Percentiles rank a stretch among this genome's conserved stretches.
Evolutionary conservation across 805 yeast genomes (phyloP).

Genomic region (Nakazawaea wyomingensis): DNA sequence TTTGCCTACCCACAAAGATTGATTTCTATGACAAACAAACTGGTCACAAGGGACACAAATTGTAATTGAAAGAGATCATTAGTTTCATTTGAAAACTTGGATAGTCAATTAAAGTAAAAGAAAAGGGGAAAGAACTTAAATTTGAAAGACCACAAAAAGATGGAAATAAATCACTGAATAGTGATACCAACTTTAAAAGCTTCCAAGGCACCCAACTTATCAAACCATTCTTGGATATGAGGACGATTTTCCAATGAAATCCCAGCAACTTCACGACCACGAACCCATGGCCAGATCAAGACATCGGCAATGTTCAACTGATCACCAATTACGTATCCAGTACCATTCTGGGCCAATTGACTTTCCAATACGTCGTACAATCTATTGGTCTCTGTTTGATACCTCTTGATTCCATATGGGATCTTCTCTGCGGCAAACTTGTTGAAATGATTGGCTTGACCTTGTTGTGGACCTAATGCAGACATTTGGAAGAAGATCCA

Average conservation of each 20-base stretch:
- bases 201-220: slow-evolving; percentile 4
- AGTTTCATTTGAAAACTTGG: too few species aligned
- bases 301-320: slow-evolving; percentile 58
- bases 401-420: slow-evolving; percentile 51
- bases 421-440: slow-evolving; percentile 43
- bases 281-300: slow-evolving; percentile 43
- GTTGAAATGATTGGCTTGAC: slow-evolving; percentile 50
- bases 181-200: slow-evolving; percentile 5
- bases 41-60: too few species aligned
- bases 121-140: too few species aligned
- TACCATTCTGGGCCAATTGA: slow-evolving; percentile 39
- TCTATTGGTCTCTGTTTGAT: slow-evolving; percentile 44
- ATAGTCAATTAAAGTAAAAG: too few species aligned
- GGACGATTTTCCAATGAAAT: slow-evolving; percentile 6
- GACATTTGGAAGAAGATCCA: slow-evolving; percentile 56
- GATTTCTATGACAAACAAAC: too few species aligned
- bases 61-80: too few species aligned
- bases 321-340: slow-evolving; percentile 57
- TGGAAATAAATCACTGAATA: neutral
- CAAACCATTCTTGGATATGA: slow-evolving; percentile 6
- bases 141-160: neutral
- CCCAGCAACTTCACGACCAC: neutral
- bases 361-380: slow-evolving; percentile 50
- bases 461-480: slow-evolving; percentile 58
- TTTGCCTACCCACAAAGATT: too few species aligned